Conservation (phyloP, 495 filamentous ascomycete species). For the Aspergillus saccharolyticus region DNA sequence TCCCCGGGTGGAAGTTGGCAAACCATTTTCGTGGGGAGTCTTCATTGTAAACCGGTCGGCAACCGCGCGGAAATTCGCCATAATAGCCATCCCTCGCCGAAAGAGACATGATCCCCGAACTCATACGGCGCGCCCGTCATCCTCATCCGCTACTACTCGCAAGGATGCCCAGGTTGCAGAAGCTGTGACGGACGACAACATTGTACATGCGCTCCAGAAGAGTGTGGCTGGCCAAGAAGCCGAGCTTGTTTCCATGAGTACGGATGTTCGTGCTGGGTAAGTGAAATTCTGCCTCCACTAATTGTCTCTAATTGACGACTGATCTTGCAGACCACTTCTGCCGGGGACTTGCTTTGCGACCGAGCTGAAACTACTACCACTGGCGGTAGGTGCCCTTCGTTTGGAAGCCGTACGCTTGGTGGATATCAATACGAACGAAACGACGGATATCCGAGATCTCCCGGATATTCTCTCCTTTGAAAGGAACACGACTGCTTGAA, state of each 20-base stretch:
- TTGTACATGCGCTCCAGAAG: constrained; percentile 78
- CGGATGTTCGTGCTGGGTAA: constrained; percentile 78
- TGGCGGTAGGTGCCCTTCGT: constrained; percentile 67
- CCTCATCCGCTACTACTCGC: constrained; percentile 38
- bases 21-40: constrained; percentile 78
- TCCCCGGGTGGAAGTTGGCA: constrained; percentile 57
- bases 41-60: constrained; percentile 81
- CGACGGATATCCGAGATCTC: constrained; percentile 74
- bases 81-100: constrained; percentile 75
- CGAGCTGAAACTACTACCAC: constrained; percentile 73
- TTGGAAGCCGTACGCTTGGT: constrained; percentile 78
- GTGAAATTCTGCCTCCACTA: constrained; percentile 17
- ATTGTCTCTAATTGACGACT: constrained; percentile 6
- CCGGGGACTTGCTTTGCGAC: constrained; percentile 74
- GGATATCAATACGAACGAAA: constrained; percentile 75
- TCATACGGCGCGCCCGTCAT: constrained; percentile 45
- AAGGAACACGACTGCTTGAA: constrained; percentile 15
- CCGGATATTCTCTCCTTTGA: constrained; percentile 63
- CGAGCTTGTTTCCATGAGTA: constrained; percentile 75
- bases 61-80: constrained; percentile 66
- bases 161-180: constrained; percentile 57
- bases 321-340: constrained; percentile 53
- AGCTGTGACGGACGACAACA: constrained; percentile 78
- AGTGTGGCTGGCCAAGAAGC: constrained; percentile 64
- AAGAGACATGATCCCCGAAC: constrained; percentile 62